A percentile compares a stretch with the other conserved stretches of the same genome.
These are phyloP conservation scores for Pseudomassariella vexata DNA, from an alignment of 2,329 filamentous ascomycete genomes.

Conservation along the genomic window DNA sequence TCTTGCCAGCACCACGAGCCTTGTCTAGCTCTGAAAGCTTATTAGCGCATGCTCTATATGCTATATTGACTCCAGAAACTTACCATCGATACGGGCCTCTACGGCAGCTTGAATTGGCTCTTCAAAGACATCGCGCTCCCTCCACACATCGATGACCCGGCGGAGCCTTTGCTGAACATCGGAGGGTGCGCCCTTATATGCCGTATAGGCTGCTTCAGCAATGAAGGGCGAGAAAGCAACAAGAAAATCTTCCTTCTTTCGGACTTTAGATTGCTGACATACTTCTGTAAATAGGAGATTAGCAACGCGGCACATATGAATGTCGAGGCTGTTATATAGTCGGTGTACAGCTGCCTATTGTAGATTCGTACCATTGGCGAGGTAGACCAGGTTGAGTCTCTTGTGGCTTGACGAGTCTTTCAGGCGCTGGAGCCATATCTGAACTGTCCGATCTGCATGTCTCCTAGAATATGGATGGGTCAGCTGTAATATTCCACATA, in stretches of 20 bases:
- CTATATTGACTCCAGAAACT: conserved; percentile 12
- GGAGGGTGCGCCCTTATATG: conserved; percentile 81
- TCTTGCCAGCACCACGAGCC: conserved; percentile 44
- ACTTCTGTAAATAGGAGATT: conserved; percentile 59
- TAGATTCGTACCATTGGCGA: conserved; percentile 72
- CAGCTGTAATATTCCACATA: too few relatives aligned
- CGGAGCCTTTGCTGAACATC: conserved; percentile 86
- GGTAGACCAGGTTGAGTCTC: conserved; percentile 84
- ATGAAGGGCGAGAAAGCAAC: conserved; percentile 87
- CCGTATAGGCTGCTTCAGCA: conserved; percentile 81
- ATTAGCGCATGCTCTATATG: conserved; percentile 8
- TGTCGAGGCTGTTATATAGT: too few relatives aligned
- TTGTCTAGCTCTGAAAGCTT: conserved; percentile 55
- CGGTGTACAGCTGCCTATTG: background rate
- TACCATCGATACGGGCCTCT: conserved; percentile 75
- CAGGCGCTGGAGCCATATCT: conserved; percentile 84
- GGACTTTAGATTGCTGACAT: conserved; percentile 89
- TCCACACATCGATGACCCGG: conserved; percentile 92
- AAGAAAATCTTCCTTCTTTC: conserved; percentile 88
- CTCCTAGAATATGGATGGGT: conserved; percentile 52
- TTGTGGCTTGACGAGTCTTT: conserved; percentile 84
- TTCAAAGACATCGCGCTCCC: conserved; percentile 80
- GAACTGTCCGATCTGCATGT: conserved; percentile 85
- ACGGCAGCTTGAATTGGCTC: conserved; percentile 71
- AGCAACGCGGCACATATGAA: conserved; percentile 14